These are phyloP conservation scores for Yamadazyma philogaea DNA, from an alignment of 805 yeast genomes.

Conservation along the genomic window DNA sequence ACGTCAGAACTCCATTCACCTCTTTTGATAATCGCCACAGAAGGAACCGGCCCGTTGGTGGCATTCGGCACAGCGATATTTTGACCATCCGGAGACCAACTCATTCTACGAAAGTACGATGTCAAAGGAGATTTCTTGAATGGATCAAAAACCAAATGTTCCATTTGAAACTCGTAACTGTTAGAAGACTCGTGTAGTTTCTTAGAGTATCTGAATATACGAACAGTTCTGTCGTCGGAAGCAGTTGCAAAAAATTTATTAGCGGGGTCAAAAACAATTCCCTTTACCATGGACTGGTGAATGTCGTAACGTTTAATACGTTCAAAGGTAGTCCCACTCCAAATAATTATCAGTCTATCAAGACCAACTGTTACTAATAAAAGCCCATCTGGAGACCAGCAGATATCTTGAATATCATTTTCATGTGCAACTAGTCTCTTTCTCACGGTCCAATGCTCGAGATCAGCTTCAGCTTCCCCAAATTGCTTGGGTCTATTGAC, in stretches of 20 bases:
- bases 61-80: slow-evolving; percentile 85
- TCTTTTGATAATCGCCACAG: slow-evolving; percentile 69
- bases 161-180: slow-evolving; percentile 82
- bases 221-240: slow-evolving; percentile 89
- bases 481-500: slow-evolving; percentile 55
- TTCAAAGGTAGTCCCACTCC: slow-evolving; percentile 93
- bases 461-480: slow-evolving; percentile 65
- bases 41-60: slow-evolving; percentile 75
- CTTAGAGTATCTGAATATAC: slow-evolving; percentile 82
- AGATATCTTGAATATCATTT: slow-evolving; percentile 94
- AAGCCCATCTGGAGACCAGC: slow-evolving; percentile 96
- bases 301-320: slow-evolving; percentile 84
- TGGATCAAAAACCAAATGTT: slow-evolving; percentile 78
- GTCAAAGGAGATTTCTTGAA: slow-evolving; percentile 87
- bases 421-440: slow-evolving; percentile 94
- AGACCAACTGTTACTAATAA: slow-evolving; percentile 90
- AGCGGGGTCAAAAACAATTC: slow-evolving; percentile 97
- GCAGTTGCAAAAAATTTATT: slow-evolving; percentile 96
- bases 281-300: slow-evolving; percentile 94
- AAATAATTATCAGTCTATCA: slow-evolving; percentile 86
- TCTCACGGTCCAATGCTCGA: slow-evolving; percentile 93
- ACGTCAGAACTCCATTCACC: slow-evolving; percentile 78
- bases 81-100: slow-evolving; percentile 93
- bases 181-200: slow-evolving; percentile 43
- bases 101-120: slow-evolving; percentile 78